Evolutionary conservation across 176 grass and related monocot genomes (phyloP).

Genomic region (Alloteropsis semialata): DNA sequence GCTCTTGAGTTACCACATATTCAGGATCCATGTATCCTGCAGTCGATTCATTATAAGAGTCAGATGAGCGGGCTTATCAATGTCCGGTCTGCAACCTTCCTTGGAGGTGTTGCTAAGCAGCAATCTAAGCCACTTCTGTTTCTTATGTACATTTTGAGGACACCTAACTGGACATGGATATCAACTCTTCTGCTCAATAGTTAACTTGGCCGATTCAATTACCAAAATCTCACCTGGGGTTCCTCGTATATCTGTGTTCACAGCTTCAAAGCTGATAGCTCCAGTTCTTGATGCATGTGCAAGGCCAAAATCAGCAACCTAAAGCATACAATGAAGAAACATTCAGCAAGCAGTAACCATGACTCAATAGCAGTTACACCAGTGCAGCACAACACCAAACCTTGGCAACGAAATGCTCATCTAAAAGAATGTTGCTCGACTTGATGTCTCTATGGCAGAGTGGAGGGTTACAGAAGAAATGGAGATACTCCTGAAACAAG

Average conservation of each 20-base stretch:
- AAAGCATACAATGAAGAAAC: not conserved
- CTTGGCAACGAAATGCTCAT: constrained; percentile 93
- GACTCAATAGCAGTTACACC: not conserved
- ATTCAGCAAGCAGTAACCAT: not conserved
- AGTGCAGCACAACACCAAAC: constrained; percentile 20
- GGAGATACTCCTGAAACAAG: constrained; percentile 84
- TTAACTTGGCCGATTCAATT: not conserved
- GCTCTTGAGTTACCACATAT: constrained; percentile 86
- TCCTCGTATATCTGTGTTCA: constrained; percentile 91
- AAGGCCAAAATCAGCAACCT: constrained; percentile 99
- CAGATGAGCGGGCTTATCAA: not conserved
- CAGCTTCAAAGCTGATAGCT: constrained; percentile 83
- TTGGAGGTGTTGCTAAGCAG: not conserved
- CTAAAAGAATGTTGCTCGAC: constrained; percentile 97
- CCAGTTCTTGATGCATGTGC: constrained; percentile 91
- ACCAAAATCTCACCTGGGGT: constrained; percentile 64
- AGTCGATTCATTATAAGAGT: not conserved
- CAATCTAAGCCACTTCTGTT: not conserved
- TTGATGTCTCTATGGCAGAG: constrained; percentile 98
- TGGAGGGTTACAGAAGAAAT: constrained; percentile 97
- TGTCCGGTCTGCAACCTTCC: not conserved
- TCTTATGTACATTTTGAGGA: not conserved
- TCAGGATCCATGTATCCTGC: constrained; percentile 99
- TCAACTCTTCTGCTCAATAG: not conserved
- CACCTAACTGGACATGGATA: not conserved